Evolutionary conservation across 1,284 basidiomycete species (phyloP), one percentile per base, ranked within the genome.

Genomic region (Cryptococcus sp.): DNA sequence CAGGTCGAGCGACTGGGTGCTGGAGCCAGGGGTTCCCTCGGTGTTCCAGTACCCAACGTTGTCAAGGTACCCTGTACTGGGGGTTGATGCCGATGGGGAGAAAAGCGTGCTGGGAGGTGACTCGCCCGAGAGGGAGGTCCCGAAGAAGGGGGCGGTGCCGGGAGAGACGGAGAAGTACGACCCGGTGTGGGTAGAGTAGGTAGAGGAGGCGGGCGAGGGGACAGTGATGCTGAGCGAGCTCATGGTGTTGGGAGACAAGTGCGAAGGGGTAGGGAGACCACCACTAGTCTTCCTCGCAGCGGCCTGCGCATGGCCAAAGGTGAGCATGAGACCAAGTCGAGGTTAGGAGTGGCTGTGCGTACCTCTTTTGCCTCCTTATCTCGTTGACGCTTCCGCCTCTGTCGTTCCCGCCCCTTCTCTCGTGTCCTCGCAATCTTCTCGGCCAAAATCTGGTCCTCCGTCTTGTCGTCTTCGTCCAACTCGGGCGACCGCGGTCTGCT

Each of bases 141-240:
- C 11, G 61, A 55, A 20, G 46, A 33, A 33, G 28, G 51, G 38
- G 11, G 40, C 16, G 16, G 50, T 50, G 18, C 48, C 47, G 43
- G 64, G 59, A 5, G 61, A 66, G 16, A 63, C 42, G 13, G 60
- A 57, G 28, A 62, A 61, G 35, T 62, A 59, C 2, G 56, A 57
- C 50, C 48, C 6, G 56, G 58, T 38, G 50, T 43, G 64, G 16
- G 63, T 48, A 9, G 68, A 63, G 40, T 60, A 63, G 4, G 61
- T 53, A 4, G 68, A 61, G 15, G 65, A 66, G 1, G 60, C 42
- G 13, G 66, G 62, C 3, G 66, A 67, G 8, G 66, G 66, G 4
- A 62, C 59, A 20, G 65, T 66, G 42, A 59, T 61, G 24, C 55
- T 52, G 3, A 62, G 55, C 16, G 35, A n/a, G 33, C 49, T 52